These are phyloP conservation scores for Emericellopsis terricola DNA, from an alignment of 495 filamentous ascomycete species.

Conservation along the genomic window DNA sequence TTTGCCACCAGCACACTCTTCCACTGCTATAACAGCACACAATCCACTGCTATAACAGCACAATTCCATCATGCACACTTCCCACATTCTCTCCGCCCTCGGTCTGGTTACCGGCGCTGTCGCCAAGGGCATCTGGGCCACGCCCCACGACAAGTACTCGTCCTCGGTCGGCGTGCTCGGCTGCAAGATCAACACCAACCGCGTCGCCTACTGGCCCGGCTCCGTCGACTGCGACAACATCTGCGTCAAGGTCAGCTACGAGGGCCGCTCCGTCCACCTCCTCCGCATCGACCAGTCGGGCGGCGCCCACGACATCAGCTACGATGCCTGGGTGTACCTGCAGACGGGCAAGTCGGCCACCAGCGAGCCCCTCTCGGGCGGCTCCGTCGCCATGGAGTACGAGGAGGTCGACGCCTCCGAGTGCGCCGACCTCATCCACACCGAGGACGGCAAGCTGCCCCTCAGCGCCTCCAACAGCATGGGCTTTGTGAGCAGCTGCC, in stretches of 20 bases:
- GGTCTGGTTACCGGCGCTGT: no score
- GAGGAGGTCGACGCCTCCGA: conserved; percentile 6
- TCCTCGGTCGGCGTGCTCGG: conserved; percentile 13
- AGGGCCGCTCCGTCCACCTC: conserved; percentile 9
- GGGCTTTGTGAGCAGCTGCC: conserved; percentile 10
- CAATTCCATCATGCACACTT: no score
- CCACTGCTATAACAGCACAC: no score
- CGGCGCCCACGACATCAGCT: conserved; percentile 13
- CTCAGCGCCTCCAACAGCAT: conserved; percentile 13
- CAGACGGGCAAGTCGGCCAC: conserved; percentile 7
- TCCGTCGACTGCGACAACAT: conserved; percentile 10
- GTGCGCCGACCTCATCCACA: conserved; percentile 12
- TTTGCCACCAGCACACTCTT: no score
- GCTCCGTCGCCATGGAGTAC: conserved; percentile 8
- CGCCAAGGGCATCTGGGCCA: conserved; percentile 8
- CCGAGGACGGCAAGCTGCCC: conserved; percentile 6
- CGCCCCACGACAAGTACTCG: conserved; percentile 13
- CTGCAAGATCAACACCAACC: conserved; percentile 17
- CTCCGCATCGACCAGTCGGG: conserved; percentile 10
- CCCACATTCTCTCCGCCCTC: no score
- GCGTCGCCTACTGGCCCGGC: conserved; percentile 15
- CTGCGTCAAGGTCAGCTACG: conserved; percentile 12
- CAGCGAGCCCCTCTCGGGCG: conserved; percentile 6
- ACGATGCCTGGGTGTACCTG: conserved; percentile 15
- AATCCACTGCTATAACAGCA: no score